Base-by-base conservation (phyloP, 768 basidiomycete species). In the Boletus sensibilis region DNA sequence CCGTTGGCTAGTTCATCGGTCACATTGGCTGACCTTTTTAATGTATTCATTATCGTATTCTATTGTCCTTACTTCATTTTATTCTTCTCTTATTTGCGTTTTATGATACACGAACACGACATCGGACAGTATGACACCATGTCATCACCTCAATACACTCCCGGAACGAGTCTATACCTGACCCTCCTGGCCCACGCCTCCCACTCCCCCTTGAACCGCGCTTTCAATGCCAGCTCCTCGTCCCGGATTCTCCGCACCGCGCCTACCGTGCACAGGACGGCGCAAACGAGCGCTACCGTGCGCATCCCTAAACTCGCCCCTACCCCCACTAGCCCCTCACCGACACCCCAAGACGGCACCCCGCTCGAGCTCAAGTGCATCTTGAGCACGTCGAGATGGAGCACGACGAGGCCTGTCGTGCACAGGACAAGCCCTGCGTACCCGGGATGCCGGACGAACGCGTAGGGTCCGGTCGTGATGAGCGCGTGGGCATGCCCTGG, bases 101-200 rank as follows among this genome's bases (percentile, higher is more conserved):
- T 41, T 1, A 14, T 25, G 21, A 21, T 21, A 39, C 18, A 23
- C 2, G n/a, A n/a, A 14, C 23, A 11, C 35, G 13, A 27, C 49
- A 8, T 5, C 18, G 12, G 23, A 33, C 16, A 10, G 31, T 11
- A n/a, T 9, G 14, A 13, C 2, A 8, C 11, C 43, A 25, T 20
- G 20, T 40, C 4, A 11, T 44, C 50, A 27, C 21, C 5, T 63
- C 60, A 83, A 63, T 77, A 78, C 14, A 83, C 38, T 31, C 77
- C 72, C 21, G 82, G 82, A 45, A 84, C 60, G 31, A 85, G 67
- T 52, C 65, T 80, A 52, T 78, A 82, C 10, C 73, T 78, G 12
- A 84, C 82, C 38, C 57, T 67, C 43, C 56, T 56, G 8, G 76
- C 76, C 79, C 80, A 85, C 1, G 64, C 59, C 33, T 56, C 64